Conservation (phyloP, 2,329 filamentous ascomycete species). For the Talaromyces sp. region DNA sequence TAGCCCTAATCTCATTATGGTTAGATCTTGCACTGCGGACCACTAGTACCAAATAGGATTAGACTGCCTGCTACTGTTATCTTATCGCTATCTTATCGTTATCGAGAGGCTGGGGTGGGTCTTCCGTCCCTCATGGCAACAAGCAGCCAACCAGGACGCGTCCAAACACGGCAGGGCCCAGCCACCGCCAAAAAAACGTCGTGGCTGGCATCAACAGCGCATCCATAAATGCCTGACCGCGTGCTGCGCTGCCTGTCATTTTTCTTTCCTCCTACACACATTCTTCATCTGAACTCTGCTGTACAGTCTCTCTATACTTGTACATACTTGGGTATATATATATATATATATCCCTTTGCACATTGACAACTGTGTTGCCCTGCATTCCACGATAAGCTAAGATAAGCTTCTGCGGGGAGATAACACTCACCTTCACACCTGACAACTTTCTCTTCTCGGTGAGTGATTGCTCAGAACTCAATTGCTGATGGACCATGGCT, state of each 20-base stretch:
- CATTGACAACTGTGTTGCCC: background rate
- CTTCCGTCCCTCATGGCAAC: background rate
- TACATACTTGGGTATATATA: background rate
- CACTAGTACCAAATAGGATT: background rate
- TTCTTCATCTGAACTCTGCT: background rate
- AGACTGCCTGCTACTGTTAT: background rate
- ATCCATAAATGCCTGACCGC: background rate
- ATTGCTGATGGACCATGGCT: background rate
- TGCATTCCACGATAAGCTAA: conserved; percentile 9
- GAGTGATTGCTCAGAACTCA: background rate
- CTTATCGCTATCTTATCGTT: background rate
- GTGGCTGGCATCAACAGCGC: conserved; percentile 8
- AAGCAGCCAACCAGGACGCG: background rate
- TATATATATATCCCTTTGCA: background rate
- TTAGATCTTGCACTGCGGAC: no score
- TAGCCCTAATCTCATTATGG: no score
- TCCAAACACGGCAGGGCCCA: background rate
- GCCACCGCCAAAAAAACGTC: background rate
- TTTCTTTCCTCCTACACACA: background rate
- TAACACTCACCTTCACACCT: background rate
- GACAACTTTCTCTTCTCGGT: background rate
- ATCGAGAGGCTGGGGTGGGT: background rate
- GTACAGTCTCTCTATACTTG: background rate
- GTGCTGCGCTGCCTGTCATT: background rate
- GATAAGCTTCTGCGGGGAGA: conserved; percentile 4